Percentiles rank a stretch among this genome's conserved stretches.
phyloP scores from a whole-genome alignment of 352 stramenopile genomes.

The Phytophthora aleatoria region DNA sequence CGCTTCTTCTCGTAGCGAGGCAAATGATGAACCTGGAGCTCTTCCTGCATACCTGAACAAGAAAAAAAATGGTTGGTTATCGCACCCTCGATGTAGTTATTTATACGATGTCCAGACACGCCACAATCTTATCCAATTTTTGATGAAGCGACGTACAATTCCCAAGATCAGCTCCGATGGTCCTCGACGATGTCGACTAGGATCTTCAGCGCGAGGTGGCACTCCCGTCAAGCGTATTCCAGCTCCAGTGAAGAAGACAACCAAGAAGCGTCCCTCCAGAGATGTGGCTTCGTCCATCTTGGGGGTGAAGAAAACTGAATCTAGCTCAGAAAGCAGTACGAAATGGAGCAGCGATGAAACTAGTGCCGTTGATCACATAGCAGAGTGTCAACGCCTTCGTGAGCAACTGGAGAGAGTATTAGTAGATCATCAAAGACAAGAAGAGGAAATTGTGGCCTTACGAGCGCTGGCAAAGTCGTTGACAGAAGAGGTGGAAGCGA shows the following conservation, averaged over 20 bases:
- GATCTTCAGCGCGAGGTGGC: slow-evolving; percentile 2
- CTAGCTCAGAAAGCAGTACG: not conserved
- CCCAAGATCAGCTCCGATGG: slow-evolving; percentile 1
- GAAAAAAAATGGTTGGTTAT: not conserved
- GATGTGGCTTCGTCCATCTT: slow-evolving; percentile 13
- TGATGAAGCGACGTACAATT: slow-evolving; percentile 29
- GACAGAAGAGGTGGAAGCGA: slow-evolving; percentile 58
- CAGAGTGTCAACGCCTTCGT: slow-evolving; percentile 50
- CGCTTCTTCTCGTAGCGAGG: slow-evolving; percentile 45
- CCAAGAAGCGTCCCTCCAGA: slow-evolving; percentile 12
- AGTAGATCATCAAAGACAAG: slow-evolving; percentile 50
- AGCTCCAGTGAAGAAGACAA: slow-evolving; percentile 12
- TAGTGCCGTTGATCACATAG: slow-evolving; percentile 14
- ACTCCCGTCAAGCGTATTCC: not conserved
- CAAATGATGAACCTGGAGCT: slow-evolving; percentile 27
- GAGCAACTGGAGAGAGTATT: slow-evolving; percentile 53
- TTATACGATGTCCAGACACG: slow-evolving; percentile 11
- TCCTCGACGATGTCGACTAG: not conserved
- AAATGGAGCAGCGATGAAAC: slow-evolving; percentile 12
- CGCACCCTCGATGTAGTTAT: slow-evolving; percentile 6
- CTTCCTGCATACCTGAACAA: slow-evolving; percentile 21
- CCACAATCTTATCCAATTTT: slow-evolving; percentile 3
- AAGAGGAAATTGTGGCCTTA: slow-evolving; percentile 65
- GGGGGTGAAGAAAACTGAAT: slow-evolving; percentile 9
- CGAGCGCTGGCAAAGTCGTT: slow-evolving; percentile 57